A percentile compares a stretch with the other conserved stretches of the same genome.
Evolutionary conservation across 106 monocot species (phyloP).

Genomic region (Dactylorhiza incarnata): DNA sequence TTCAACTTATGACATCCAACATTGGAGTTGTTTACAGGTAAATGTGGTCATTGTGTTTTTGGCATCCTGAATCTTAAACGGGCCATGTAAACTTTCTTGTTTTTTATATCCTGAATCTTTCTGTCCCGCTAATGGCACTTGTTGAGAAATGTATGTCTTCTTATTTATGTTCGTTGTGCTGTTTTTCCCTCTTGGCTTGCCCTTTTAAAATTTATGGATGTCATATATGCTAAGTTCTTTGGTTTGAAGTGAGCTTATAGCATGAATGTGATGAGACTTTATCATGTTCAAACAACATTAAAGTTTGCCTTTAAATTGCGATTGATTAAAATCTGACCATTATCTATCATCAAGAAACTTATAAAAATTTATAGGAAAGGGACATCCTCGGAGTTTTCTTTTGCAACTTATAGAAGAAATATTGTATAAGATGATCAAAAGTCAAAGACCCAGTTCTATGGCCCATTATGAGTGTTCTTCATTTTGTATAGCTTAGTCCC

Average conservation of each 20-base stretch:
- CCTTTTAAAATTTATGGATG: too few relatives aligned
- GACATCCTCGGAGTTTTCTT: not conserved
- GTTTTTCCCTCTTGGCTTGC: too few relatives aligned
- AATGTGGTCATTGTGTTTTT: not conserved
- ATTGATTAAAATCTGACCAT: not conserved
- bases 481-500: too few relatives aligned
- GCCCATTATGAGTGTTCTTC: too few relatives aligned
- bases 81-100: not conserved
- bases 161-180: not conserved
- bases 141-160: not conserved
- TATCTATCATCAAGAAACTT: not conserved
- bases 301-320: not conserved
- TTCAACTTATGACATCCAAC: conserved; percentile 84
- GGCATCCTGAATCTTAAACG: not conserved
- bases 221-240: too few relatives aligned
- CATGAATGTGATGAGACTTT: not conserved
- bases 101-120: not conserved
- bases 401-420: too few relatives aligned
- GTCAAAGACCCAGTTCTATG: too few relatives aligned
- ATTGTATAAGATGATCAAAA: too few relatives aligned
- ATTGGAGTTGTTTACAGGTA: conserved; percentile 99
- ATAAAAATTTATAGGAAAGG: not conserved
- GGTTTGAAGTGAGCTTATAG: not conserved
- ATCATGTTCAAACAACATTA: not conserved
- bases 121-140: not conserved